phyloP scores from a whole-genome alignment of 257 asterid species.

The Knoxia roxburghii region DNA sequence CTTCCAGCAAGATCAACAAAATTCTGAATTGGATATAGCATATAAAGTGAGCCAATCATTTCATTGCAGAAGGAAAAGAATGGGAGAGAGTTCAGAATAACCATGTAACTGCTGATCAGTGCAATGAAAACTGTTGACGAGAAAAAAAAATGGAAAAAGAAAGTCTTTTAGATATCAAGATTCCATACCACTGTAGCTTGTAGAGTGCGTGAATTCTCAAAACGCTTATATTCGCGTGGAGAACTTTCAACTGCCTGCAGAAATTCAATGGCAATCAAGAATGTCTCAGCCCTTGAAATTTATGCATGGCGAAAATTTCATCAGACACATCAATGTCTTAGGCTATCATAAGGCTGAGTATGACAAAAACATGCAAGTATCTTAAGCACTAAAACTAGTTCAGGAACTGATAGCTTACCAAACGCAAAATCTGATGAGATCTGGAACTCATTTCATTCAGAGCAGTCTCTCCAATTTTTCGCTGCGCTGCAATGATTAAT shows the following conservation, averaged over 20 bases:
- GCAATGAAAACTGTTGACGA: neutral
- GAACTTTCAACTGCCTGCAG: conserved; percentile 78
- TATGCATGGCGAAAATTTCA: neutral
- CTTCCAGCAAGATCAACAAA: conserved; percentile 97
- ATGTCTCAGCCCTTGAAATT: neutral
- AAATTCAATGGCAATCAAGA: conserved; percentile 6
- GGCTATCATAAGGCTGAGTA: too few relatives aligned
- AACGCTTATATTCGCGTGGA: conserved; percentile 40
- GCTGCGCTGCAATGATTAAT: conserved; percentile 58
- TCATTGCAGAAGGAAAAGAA: neutral
- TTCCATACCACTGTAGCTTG: conserved; percentile 79
- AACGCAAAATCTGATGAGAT: conserved; percentile 85
- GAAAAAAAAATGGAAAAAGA: too few relatives aligned
- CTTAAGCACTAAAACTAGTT: neutral
- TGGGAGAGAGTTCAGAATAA: neutral
- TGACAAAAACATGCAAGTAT: too few relatives aligned
- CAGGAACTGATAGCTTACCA: conserved; percentile 36
- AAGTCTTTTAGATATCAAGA: too few relatives aligned
- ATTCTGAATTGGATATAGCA: conserved; percentile 37
- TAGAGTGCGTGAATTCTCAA: conserved; percentile 50
- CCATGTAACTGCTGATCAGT: neutral
- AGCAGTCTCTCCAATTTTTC: conserved; percentile 85
- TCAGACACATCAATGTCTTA: neutral
- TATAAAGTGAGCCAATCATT: conserved; percentile 7
- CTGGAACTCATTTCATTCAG: conserved; percentile 89